Conservation (phyloP, 805 yeast species). For the Wilhelminamyces savonicus region DNA sequence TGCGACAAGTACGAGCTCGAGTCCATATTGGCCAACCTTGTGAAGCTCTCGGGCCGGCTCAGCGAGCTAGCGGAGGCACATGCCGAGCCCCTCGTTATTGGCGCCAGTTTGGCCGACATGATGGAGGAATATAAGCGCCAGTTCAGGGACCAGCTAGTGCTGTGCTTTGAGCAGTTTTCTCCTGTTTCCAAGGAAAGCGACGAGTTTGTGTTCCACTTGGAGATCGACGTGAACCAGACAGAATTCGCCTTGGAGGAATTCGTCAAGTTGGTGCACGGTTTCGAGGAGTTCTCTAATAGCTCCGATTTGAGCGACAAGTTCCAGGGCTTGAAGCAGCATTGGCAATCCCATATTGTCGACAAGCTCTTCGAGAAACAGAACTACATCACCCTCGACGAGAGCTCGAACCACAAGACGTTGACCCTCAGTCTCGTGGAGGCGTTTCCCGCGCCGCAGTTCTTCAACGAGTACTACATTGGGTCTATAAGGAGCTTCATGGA, state of each 20-base stretch:
- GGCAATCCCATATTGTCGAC: slow-evolving; percentile 8
- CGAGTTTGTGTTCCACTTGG: too few relatives aligned
- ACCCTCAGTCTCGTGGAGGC: neutral
- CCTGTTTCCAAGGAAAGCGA: too few relatives aligned
- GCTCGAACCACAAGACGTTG: slow-evolving; percentile 2
- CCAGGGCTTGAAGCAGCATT: slow-evolving; percentile 2
- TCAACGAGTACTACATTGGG: slow-evolving; percentile 9
- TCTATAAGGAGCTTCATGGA: slow-evolving; percentile 21
- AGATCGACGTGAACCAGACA: neutral
- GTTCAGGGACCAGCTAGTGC: too few relatives aligned
- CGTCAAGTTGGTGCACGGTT: neutral
- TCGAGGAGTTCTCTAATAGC: neutral
- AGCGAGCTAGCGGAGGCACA: slow-evolving; percentile 6
- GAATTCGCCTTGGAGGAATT: slow-evolving; percentile 1
- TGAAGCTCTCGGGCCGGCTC: slow-evolving; percentile 11
- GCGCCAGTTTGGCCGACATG: too few relatives aligned
- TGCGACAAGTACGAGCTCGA: slow-evolving; percentile 14
- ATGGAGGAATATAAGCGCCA: too few relatives aligned
- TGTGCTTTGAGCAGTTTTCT: too few relatives aligned
- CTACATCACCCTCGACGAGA: slow-evolving; percentile 2
- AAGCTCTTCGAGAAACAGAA: slow-evolving; percentile 5
- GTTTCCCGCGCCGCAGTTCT: neutral
- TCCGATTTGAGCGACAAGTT: slow-evolving; percentile 1
- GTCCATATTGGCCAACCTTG: slow-evolving; percentile 10
- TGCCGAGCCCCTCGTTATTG: slow-evolving; percentile 4